These are phyloP conservation scores for Podospora comata DNA, from an alignment of 495 filamentous ascomycete species.

Conservation along the genomic window DNA sequence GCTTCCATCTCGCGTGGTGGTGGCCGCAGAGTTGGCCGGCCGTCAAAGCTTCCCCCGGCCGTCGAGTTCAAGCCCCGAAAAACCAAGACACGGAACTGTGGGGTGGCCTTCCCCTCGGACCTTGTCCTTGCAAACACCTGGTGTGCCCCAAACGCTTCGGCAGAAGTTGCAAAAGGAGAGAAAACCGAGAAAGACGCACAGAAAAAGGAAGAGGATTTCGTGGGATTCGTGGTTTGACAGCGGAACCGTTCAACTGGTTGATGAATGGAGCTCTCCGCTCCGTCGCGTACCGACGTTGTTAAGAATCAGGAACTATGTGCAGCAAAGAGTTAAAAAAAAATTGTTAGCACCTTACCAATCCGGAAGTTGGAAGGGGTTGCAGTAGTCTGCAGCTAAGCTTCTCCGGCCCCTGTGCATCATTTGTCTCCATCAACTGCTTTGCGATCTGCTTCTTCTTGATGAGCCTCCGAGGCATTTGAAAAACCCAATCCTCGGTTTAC, in stretches of 20 bases:
- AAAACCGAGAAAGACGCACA: background rate
- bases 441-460: background rate
- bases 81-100: constrained; percentile 19
- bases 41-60: background rate
- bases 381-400: constrained; percentile 1
- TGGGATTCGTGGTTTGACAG: background rate
- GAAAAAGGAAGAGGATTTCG: background rate
- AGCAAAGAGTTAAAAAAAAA: background rate
- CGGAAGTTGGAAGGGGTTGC: background rate
- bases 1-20: constrained; percentile 5
- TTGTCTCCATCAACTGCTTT: background rate
- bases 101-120: constrained; percentile 9
- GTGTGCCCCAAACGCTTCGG: background rate
- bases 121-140: constrained; percentile 1
- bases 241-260: background rate
- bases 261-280: background rate
- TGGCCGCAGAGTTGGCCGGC: background rate
- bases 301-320: background rate
- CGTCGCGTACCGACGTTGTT: background rate
- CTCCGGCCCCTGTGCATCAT: background rate
- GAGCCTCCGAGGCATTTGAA: background rate
- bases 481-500: background rate
- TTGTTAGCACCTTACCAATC: constrained; percentile 6
- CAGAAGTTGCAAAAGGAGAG: background rate
- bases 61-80: constrained; percentile 12